Evolutionary conservation across 2,329 filamentous ascomycete genomes (phyloP), one percentile per base, ranked within the genome.

Genomic region (Colletotrichum eremochloae): DNA sequence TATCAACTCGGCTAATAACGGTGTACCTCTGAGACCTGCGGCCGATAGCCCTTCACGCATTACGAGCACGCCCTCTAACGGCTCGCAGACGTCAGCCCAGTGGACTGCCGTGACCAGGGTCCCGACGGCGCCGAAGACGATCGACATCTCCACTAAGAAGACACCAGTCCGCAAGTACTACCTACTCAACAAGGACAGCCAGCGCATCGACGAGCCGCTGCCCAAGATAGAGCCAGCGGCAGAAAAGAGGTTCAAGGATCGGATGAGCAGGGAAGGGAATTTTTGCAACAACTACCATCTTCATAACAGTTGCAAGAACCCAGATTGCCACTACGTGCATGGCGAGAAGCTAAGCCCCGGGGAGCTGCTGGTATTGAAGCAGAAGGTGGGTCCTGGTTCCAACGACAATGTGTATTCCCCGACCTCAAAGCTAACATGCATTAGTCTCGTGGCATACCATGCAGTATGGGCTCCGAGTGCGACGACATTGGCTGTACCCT

Each of bases 161-260:
- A 15, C 61, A 1, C 63, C 50, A 9, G 60, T 24, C 1, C 75
- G 72, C 29, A 76, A 76, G 56, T 80, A 70, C 61, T 77, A 75
- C 46, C 75, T 76, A n/a, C 67, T 81, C 33, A 82, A 82, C 75
- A 75, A 73, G 20, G 68, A 77, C 40, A 70, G 76, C 42, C 75
- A 81, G 75, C 80, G 80, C n/a, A 52, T 82, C 15, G 80, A 81
- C 60, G 75, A 77, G 40, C 76, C 75, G 0, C 72, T 81, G 24
- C 74, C 76, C 2, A 76, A 76, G n/a, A 44, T 70, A 2, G 76
- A 80, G 29, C 42, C 67, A 0, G 46, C 62, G 1, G 75, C 74
- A 1, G 74, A 77, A 11, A 74, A 76, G 40, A 48, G 70, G 0
- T 73, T 80, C n/a, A 68, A 66, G 18, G 75, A 76, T 0, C 69